Conservation (phyloP, 2,329 filamentous ascomycete genomes). For the Cordyceps tenuipes region DNA sequence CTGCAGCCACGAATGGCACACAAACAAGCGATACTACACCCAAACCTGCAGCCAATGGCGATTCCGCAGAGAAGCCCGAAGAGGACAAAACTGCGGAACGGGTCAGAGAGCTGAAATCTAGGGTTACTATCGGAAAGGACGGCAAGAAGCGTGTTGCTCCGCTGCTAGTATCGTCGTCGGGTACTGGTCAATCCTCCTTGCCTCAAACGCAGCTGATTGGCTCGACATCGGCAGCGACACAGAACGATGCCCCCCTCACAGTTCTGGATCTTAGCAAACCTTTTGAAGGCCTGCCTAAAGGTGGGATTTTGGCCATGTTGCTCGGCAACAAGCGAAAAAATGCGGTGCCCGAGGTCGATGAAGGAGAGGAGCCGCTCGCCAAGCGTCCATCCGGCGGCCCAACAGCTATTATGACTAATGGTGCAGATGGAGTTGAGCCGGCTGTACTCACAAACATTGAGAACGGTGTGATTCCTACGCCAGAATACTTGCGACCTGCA, state of each 20-base stretch:
- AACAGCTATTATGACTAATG: slow-evolving; percentile 66
- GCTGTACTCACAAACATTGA: slow-evolving; percentile 54
- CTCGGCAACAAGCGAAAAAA: slow-evolving; percentile 91
- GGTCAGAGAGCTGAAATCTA: slow-evolving; percentile 65
- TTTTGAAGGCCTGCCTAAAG: slow-evolving; percentile 85
- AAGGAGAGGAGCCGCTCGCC: slow-evolving; percentile 52
- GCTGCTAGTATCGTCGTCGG: slow-evolving; percentile 81
- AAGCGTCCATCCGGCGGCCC: slow-evolving; percentile 57
- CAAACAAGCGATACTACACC: slow-evolving; percentile 31
- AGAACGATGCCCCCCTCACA: slow-evolving; percentile 68
- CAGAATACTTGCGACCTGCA: slow-evolving; percentile 81
- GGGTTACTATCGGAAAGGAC: slow-evolving; percentile 91
- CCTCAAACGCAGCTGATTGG: slow-evolving; percentile 84
- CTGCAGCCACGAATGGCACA: slow-evolving; percentile 37
- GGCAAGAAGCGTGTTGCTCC: slow-evolving; percentile 94
- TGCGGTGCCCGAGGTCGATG: slow-evolving; percentile 63
- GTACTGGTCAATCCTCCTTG: slow-evolving; percentile 76
- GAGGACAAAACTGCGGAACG: slow-evolving; percentile 44
- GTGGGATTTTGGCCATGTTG: slow-evolving; percentile 75
- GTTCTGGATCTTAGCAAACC: slow-evolving; percentile 88
- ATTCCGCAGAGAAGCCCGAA: slow-evolving; percentile 25
- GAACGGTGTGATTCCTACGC: slow-evolving; percentile 57
- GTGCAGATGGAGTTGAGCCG: slow-evolving; percentile 67
- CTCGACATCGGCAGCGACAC: slow-evolving; percentile 53
- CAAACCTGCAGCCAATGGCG: slow-evolving; percentile 33